Evolutionary conservation across 345 rosid species (phyloP).

Genomic region (rapeseed (Brassica napus)): DNA sequence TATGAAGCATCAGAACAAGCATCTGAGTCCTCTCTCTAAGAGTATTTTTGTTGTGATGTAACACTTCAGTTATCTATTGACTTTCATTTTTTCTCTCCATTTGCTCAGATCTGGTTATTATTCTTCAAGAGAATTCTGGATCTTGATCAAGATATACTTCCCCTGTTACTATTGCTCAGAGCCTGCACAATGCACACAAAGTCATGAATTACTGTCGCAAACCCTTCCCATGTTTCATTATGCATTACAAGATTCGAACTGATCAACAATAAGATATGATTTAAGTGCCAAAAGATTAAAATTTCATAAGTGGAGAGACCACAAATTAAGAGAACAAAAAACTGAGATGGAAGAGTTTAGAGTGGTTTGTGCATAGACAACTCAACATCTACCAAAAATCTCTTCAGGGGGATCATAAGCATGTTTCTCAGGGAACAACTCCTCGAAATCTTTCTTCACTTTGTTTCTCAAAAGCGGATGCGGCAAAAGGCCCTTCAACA

Average conservation of each 20-base stretch:
- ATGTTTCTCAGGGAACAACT: slow-evolving; percentile 85
- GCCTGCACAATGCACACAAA: background rate
- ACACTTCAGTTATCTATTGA: background rate
- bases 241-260: slow-evolving; percentile 15
- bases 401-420: slow-evolving; percentile 92
- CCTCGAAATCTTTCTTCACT: slow-evolving; percentile 92
- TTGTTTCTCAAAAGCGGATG: slow-evolving; percentile 86
- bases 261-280: background rate
- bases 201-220: background rate
- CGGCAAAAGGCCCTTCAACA: slow-evolving; percentile 85
- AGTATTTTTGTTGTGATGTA: background rate
- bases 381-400: slow-evolving; percentile 71
- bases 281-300: slow-evolving; percentile 11
- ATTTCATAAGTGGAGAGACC: background rate
- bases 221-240: background rate
- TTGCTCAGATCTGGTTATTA: background rate
- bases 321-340: background rate
- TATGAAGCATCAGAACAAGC: slow-evolving; percentile 20
- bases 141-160: background rate
- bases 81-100: background rate
- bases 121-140: background rate
- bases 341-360: slow-evolving; percentile 3
- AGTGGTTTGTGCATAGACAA: slow-evolving; percentile 28
- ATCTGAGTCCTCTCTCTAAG: background rate
- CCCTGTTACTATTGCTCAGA: background rate